Base-by-base conservation (phyloP, 169 alveolate species). In the Hepatocystis sp. region DNA sequence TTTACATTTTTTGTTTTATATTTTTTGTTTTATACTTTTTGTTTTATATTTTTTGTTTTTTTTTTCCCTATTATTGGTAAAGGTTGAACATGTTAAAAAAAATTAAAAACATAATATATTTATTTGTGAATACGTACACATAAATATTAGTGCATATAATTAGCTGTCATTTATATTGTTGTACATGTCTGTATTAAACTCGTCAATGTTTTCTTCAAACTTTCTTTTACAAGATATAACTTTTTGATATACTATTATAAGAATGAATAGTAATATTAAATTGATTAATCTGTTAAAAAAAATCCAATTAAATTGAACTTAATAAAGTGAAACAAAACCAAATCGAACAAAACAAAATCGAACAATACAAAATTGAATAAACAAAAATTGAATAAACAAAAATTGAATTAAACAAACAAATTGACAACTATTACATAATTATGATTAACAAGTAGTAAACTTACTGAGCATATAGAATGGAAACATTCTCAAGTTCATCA, bases 381-480 rank as follows among this genome's bases (percentile, higher is more conserved):
- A n/a, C n/a, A n/a, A n/a, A n/a, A n/a, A n/a, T n/a, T n/a, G n/a
- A n/a, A n/a, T n/a, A n/a, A n/a, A n/a, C n/a, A n/a, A n/a, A n/a
- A n/a, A n/a, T n/a, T n/a, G 15, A 44, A 25, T 36, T 11, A 1
- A 27, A n/a, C n/a, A 47, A 3, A 0, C 23, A 17, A 47, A 65
- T 4, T 8, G 19, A 34, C 13, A 49, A 34, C 4, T 13, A 3
- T 23, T 44, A 17, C n/a, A 32, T 15, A 66, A 25, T 13, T 56
- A n/a, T n/a, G n/a, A n/a, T 21, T 7, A 4, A 32, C 2, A 7
- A 44, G 1, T 21, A 1, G 30, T 39, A 13, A 42, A 32, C 76
- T 71, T 71, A 71, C 86, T 71, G 86, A 42, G 58, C 42, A 60
- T 71, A 71, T 32, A 71, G 39, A 25, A 71, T 71, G 11, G 46